Base-by-base conservation (phyloP, 192 early-diverging fungal genomes). In the Mortierella hygrophila region DNA sequence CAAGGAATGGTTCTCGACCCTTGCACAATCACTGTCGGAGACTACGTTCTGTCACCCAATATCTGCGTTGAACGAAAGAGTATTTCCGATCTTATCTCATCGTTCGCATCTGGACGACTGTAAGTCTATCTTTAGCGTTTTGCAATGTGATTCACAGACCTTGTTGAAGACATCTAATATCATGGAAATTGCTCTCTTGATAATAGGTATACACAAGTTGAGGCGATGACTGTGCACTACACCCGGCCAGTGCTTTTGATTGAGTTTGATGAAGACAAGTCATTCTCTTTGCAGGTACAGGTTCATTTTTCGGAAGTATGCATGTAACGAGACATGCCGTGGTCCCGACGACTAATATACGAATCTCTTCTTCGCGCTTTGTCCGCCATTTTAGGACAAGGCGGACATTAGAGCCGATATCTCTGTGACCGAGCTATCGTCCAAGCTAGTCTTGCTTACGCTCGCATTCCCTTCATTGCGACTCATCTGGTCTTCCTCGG, bases 61-160 rank as follows among this genome's bases (percentile, higher is more conserved):
- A 94, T 99, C 49, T 97, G 94, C 41, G 95, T 99, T 11, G 98
- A 99, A 85, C 90, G 98, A 75, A 99, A 99, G 89, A 95, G 94
- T 46, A 91, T 98, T 38, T 90, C 94, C 2, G 98, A 99, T 91
- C 90, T 99, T 42, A 93, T 98, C 55, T 88, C 90, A 29, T 97
- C 96, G 3, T 92, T 99, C 82, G 93, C 91, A 41, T 94, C 93
- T 46, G 97, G 97, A 15, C 90, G 97, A 54, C 88, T 98, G 91
- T 98, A 88, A 85, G 92, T 87, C 37, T 76, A 6, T 6, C 7
- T 52, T 73, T n/a, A 32, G n/a, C 21, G 37, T 46, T 46, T 54
- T 47, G 46, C 41, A 71, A 23, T n/a, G n/a, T n/a, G 54, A 63
- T 73, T 8, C 46, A 79, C 16, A 74, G 42, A 32, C 29, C 32